Base-by-base conservation (phyloP, 768 basidiomycete genomes). In the Amanita polypyramis region DNA sequence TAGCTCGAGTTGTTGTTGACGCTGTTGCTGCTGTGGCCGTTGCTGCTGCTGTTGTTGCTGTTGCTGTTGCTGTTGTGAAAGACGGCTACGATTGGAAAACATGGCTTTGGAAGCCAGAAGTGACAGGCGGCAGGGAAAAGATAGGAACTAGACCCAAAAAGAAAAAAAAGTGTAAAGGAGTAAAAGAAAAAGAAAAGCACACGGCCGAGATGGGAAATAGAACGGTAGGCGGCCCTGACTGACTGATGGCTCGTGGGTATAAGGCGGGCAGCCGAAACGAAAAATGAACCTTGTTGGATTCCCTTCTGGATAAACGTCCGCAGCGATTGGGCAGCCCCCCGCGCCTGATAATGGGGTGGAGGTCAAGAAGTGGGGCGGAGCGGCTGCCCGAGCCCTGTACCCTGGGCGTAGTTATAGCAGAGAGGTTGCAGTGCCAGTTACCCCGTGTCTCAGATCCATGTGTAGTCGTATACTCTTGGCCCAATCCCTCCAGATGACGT, bases 111-210 rank as follows among this genome's bases (percentile, higher is more conserved):
- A n/a, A n/a, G n/a, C n/a, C n/a, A 47, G 42, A 39, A 36, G 53
- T 39, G 35, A 41, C 46, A 49, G 49, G 52, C 34, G 43, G 41
- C 47, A 37, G 34, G 55, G 50, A 57, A 52, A 54, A 55, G 55
- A 59, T 54, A 59, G 55, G 60, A 60, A 60, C 59, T 62, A 59
- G 58, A 60, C 59, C 58, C 51, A 53, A 62, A 55, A 53, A 55
- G 57, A n/a, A 58, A 62, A 61, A 62, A 47, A 40, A 30, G 21
- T 34, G 45, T 37, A 34, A 37, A 36, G 4, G 19, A 40, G 17
- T 40, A 40, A 34, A 37, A 36, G 4, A 11, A 40, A 11, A 47
- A 40, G 29, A 40, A 39, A 40, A 40, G 37, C 25, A 27, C 11
- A 39, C n/a, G 35, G 23, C 38, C 36, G 19, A 39, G 38, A 47